These are phyloP conservation scores for Basipetospora chlamydospora DNA, from an alignment of 2,329 filamentous ascomycete species.

Conservation along the genomic window DNA sequence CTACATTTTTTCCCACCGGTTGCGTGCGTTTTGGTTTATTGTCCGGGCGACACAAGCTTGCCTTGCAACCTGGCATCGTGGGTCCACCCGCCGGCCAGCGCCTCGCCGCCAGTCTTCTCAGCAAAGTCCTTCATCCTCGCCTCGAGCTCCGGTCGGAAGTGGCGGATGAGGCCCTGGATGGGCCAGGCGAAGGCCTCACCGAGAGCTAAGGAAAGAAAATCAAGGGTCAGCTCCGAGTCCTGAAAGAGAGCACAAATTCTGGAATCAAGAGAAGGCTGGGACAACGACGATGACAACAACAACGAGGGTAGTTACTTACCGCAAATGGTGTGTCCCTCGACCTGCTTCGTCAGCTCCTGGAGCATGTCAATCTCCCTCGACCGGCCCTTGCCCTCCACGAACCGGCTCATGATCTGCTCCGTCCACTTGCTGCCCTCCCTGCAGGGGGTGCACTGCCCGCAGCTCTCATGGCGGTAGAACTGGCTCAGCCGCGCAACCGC, in stretches of 20 bases:
- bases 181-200: constrained; percentile 98
- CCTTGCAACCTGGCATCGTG: constrained; percentile 63
- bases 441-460: constrained; percentile 98
- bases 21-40: constrained; percentile 42
- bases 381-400: constrained; percentile 79
- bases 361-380: constrained; percentile 97
- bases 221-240: constrained; percentile 10
- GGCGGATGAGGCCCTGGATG: constrained; percentile 91
- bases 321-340: constrained; percentile 98
- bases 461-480: constrained; percentile 98
- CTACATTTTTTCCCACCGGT: neutral
- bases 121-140: constrained; percentile 74
- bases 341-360: constrained; percentile 97
- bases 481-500: constrained; percentile 84
- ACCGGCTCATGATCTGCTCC: constrained; percentile 95
- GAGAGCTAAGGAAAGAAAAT: constrained; percentile 43
- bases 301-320: constrained; percentile 37
- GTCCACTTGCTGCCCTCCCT: constrained; percentile 98
- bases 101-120: constrained; percentile 53
- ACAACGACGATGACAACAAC: too few relatives aligned
- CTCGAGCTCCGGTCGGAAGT: constrained; percentile 94
- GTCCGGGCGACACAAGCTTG: constrained; percentile 74
- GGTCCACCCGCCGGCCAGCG: constrained; percentile 78
- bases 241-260: too few relatives aligned
- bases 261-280: neutral